Percentiles rank a stretch among this genome's conserved stretches.
Evolutionary conservation across 129 eudicot genomes (phyloP).

Genomic region (Arctium minus): DNA sequence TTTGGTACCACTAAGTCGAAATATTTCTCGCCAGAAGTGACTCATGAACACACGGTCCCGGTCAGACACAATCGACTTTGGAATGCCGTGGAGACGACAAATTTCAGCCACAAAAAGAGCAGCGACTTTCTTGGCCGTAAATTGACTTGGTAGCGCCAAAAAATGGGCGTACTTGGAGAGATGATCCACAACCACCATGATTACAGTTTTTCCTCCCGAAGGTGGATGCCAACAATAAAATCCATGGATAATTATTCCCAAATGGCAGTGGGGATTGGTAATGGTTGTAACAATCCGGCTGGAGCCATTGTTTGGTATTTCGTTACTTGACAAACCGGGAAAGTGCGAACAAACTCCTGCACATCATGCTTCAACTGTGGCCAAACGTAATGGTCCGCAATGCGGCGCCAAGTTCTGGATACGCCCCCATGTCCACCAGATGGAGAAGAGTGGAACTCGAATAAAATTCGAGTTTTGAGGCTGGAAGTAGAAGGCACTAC

Average conservation of each 20-base stretch:
- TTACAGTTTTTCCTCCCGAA: background rate
- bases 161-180: background rate
- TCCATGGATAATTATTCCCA: background rate
- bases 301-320: background rate
- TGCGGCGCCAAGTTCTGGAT: background rate
- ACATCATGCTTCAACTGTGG: background rate
- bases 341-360: background rate
- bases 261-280: background rate
- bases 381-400: background rate
- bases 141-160: background rate
- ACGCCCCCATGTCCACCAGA: background rate
- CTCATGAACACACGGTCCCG: too few species aligned
- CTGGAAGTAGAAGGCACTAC: background rate
- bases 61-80: too few species aligned
- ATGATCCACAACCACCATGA: background rate
- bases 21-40: too few species aligned
- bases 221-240: background rate
- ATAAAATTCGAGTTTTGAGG: background rate
- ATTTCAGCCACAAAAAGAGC: too few species aligned
- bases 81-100: too few species aligned
- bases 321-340: background rate
- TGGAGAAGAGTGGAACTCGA: background rate
- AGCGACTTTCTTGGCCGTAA: too few species aligned
- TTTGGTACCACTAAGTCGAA: too few species aligned
- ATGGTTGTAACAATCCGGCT: background rate